phyloP scores from a whole-genome alignment of 2,329 filamentous ascomycete genomes.

The Trichoderma sp. region DNA sequence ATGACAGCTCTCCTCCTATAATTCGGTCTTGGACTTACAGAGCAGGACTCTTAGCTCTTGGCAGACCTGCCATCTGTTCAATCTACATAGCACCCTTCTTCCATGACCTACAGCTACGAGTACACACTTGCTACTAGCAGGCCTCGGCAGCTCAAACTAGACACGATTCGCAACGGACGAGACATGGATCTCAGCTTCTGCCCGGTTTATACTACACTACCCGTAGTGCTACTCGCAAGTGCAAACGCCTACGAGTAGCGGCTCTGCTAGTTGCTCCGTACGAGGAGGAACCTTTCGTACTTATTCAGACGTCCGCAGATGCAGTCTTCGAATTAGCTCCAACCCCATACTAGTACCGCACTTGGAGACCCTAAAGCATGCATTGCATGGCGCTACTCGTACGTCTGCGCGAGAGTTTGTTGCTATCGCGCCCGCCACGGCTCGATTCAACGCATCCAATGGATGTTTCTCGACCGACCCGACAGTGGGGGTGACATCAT shows the following conservation, averaged over 20 bases:
- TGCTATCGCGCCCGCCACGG: not conserved
- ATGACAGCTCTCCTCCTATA: not conserved
- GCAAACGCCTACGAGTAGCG: not conserved
- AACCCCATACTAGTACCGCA: slow-evolving; percentile 8
- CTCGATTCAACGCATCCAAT: slow-evolving; percentile 2
- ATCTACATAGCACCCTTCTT: not conserved
- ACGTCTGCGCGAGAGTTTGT: slow-evolving; percentile 16
- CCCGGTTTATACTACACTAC: not conserved
- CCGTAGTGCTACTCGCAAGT: not conserved
- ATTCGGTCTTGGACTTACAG: not conserved
- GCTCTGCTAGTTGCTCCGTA: not conserved
- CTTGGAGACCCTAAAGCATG: slow-evolving; percentile 5
- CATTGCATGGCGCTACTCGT: slow-evolving; percentile 12
- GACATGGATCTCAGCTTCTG: not conserved
- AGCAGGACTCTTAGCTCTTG: not conserved
- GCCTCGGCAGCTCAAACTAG: not conserved
- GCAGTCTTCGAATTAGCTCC: not conserved
- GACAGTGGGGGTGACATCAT: slow-evolving; percentile 14
- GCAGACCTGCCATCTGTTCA: not conserved
- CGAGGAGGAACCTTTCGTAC: not conserved
- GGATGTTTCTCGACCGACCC: not conserved
- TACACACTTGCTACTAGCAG: not conserved
- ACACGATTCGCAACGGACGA: not conserved
- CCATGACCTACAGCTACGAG: not conserved
- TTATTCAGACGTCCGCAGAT: not conserved